Evolutionary conservation across 768 basidiomycete species (phyloP), one percentile per base, ranked within the genome.

Genomic region (Lentinula guzmanii): DNA sequence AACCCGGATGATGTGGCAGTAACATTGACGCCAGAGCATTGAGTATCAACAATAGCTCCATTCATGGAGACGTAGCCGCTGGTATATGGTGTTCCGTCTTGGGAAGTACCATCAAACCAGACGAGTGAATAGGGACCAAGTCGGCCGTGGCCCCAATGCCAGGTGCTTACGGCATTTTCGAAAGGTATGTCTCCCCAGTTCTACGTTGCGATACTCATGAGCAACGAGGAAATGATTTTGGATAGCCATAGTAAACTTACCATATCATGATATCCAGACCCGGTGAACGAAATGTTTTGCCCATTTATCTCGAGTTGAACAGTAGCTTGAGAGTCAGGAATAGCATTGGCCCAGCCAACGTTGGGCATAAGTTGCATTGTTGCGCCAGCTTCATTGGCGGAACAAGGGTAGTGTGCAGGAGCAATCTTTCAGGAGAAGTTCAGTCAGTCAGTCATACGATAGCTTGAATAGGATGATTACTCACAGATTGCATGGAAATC

Each of bases 121-220:
- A 67, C 67, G 43, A 67, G 37, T 42, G 67, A 67, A 50, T 67
- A 67, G 2, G 63, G 54, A 5, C 65, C 67, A 16, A 66, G 18
- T 6, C 67, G 56, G 10, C 63, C 67, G 61, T 67, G 66, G 43
- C 65, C 66, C 65, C 66, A 67, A 53, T 64, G 61, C 65, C 65
- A 67, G 4, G 57, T 61, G 8, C 45, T 55, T 3, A 65, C 56
- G 55, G 57, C 52, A n/a, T 37, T n/a, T 0, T 53, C 46, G 50
- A 67, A 63, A 3, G 52, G 53, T 46, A 61, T 46, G 50, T 64
- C 46, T 57, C 66, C 62, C 65, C 66, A 67, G 50, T 67, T 67
- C 66, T 65, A 50, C 42, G 13, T 37, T n/a, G 34, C 2, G 16
- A 21, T 9, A 39, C 37, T 39, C n/a, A 52, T 33, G 13, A 52